Evolutionary conservation across 2,329 filamentous ascomycete genomes (phyloP).

Genomic region (Cladosporium colombiae): DNA sequence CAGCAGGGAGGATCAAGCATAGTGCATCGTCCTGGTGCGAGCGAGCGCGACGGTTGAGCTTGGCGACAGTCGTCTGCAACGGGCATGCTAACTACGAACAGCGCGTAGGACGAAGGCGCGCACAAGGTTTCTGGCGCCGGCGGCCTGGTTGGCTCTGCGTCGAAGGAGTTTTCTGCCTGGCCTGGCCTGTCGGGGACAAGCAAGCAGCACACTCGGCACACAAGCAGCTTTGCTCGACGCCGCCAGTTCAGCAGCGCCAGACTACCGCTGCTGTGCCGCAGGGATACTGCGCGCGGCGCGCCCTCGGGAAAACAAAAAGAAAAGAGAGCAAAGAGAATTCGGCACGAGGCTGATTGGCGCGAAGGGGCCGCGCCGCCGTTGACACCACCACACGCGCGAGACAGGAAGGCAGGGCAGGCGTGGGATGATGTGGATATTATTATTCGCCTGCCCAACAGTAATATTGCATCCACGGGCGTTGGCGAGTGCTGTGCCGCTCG

Average conservation of each 20-base stretch:
- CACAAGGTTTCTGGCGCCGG: conserved; percentile 8
- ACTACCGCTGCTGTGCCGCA: conserved; percentile 13
- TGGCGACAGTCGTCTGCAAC: background rate
- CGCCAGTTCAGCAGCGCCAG: background rate
- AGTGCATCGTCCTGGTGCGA: background rate
- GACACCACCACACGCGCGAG: background rate
- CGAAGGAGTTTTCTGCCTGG: background rate
- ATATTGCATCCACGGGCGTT: background rate
- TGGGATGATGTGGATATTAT: conserved; percentile 8
- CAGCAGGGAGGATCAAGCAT: background rate
- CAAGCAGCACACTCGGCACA: no score
- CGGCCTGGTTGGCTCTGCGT: conserved; percentile 10
- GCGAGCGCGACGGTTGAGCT: conserved; percentile 2
- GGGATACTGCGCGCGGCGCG: conserved; percentile 4
- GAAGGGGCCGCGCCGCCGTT: background rate
- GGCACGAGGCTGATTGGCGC: background rate
- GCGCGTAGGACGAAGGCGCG: background rate
- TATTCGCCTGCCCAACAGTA: background rate
- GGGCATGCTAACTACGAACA: background rate
- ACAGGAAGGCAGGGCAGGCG: background rate
- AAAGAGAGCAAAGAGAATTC: conserved; percentile 1
- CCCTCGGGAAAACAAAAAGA: conserved; percentile 1
- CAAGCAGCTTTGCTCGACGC: background rate
- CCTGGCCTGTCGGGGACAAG: background rate
- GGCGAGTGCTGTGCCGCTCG: background rate